These are phyloP conservation scores for Haberlea rhodopensis DNA, from an alignment of 257 asterid species.

Conservation along the genomic window DNA sequence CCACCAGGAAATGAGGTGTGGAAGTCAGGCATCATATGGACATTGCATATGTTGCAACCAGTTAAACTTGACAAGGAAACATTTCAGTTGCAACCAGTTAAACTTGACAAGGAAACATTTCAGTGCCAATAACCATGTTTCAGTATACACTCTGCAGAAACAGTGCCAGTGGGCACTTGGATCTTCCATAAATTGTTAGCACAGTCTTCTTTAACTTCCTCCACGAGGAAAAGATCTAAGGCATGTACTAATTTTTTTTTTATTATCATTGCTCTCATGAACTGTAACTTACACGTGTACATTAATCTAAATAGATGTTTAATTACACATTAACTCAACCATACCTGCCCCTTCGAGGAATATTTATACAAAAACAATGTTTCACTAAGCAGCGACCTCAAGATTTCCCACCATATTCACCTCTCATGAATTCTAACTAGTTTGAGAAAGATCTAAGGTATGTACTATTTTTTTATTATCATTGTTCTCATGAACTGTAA, in stretches of 20 bases:
- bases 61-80: no score
- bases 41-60: constrained; percentile 51
- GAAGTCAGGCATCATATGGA: constrained; percentile 49
- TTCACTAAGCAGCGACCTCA: neutral
- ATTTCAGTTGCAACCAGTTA: constrained; percentile 46
- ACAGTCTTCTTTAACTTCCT: constrained; percentile 26
- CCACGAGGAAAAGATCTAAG: constrained; percentile 16
- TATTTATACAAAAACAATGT: constrained; percentile 17
- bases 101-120: constrained; percentile 39
- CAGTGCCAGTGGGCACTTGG: constrained; percentile 15
- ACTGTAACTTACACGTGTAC: neutral
- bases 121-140: constrained; percentile 25
- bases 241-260: constrained; percentile 14
- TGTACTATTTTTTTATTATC: constrained; percentile 16
- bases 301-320: neutral
- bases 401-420: constrained; percentile 17
- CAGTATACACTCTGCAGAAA: constrained; percentile 26
- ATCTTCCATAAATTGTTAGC: constrained; percentile 26
- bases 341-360: constrained; percentile 9
- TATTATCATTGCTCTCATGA: constrained; percentile 9
- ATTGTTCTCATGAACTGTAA: neutral
- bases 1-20: constrained; percentile 60
- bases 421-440: constrained; percentile 7
- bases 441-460: constrained; percentile 13
- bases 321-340: constrained; percentile 15